Evolutionary conservation across 257 asterid genomes (phyloP), one percentile per base, ranked within the genome.

Genomic region (Paulownia fortunei): DNA sequence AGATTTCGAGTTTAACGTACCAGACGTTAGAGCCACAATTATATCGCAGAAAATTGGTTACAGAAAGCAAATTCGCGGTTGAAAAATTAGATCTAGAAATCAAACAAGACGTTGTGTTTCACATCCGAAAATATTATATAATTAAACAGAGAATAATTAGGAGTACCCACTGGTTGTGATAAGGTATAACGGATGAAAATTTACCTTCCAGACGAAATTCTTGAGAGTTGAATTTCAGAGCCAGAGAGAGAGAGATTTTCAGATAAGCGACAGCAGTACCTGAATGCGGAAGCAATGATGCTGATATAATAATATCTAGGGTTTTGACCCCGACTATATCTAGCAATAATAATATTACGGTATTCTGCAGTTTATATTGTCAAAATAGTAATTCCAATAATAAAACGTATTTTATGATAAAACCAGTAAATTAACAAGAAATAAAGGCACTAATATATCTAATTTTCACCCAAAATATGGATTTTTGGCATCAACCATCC

Each of bases 291-390:
- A 21, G 63, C 66, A 24, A 72, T 16, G 78, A n/a, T 37, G 78
- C 60, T 9, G 63, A 21, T 51, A 23, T 16, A 34, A 68, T 41
- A 62, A 76, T 67, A 77, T 58, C 85, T 84, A 84, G 87, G 87
- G 83, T 84, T 84, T 68, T 63, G 80, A 61, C 68, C 42, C 80
- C 61, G 64, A 18, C 77, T 69, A 24, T 34, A 7, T 30, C 46
- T 27, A 12, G 64, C 60, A 27, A 36, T 27, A 62, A 24, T 32
- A 12, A 44, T 44, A 37, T 44, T 44, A 23, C n/a, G 4, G 19
- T 67, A 42, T 67, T 5, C 11, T 44, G 56, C 34, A 19, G 4
- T 41, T 59, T 11, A 59, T 59, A 52, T 52, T 16, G 34, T 12
- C 16, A 7, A 56, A 21, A 21, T 10, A 6, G 55, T 18, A 66